Base-by-base conservation (phyloP, 1,139 yeast genomes). In the Blastobotrys apis region DNA sequence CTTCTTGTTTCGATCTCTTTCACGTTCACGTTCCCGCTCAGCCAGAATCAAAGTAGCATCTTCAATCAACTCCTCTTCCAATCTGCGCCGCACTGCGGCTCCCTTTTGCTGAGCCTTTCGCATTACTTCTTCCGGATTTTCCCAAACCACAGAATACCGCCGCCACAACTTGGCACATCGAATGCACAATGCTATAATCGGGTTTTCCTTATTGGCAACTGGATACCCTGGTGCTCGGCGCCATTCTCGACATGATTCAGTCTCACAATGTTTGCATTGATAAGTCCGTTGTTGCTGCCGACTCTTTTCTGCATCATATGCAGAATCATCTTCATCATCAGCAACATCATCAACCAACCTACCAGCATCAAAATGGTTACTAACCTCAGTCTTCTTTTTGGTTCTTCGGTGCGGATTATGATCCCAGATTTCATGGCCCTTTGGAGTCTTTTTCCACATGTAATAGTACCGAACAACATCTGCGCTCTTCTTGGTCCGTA, bases 161-260 rank as follows among this genome's bases (percentile, higher is more conserved):
- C 96, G 73, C 98, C 98, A 92, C 33, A 92, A 63, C 47, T 82
- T 72, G 0, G 97, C 96, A 68, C 98, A 92, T 44, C 97, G 72
- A 39, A 75, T 67, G 61, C 98, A 92, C 15, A 92, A 67, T 0
- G 88, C 96, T 9, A 70, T 62, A 1, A 72, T 50, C 2, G 64
- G 62, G 21, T 60, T 58, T 5, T 58, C 59, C 3, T 49, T 51
- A 3, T 60, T 66, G 0, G 72, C 73, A 35, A 74, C 77, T 1
- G 66, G 58, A 50, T 64, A 70, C 0, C 94, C 94, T 0, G 94
- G 83, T 1, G 83, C 77, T 42, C 84, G 69, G 50, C 75, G 77
- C 95, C 95, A 87, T 48, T 74, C 79, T 1, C 64, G 55, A 0
- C 90, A 80, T 4, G 59, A 60, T 5, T 65, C 60, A 0, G 85